phyloP scores from a whole-genome alignment of 768 basidiomycete species.

The Hericium alpestre region DNA sequence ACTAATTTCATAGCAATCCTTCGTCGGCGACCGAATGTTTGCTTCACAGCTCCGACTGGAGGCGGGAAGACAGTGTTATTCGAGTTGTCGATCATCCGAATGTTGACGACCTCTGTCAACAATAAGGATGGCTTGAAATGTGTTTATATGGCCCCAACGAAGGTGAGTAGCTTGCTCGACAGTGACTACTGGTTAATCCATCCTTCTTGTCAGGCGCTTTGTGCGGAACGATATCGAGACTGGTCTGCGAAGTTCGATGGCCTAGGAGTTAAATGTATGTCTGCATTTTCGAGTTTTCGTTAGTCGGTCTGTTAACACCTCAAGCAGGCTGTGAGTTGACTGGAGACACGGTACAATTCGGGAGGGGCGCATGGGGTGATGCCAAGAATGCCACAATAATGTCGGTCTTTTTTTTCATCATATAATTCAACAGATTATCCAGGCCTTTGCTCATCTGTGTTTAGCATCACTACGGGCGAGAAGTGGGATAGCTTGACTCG shows the following conservation, averaged over 20 bases:
- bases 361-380: conserved; percentile 59
- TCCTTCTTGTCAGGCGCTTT: conserved; percentile 54
- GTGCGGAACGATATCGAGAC: conserved; percentile 72
- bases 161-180: conserved; percentile 32
- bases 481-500: conserved; percentile 95
- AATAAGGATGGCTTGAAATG: conserved; percentile 41
- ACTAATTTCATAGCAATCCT: background rate
- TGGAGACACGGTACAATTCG: conserved; percentile 72
- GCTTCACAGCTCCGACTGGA: conserved; percentile 73
- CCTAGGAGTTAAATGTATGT: conserved; percentile 65
- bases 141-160: conserved; percentile 90
- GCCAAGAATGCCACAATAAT: conserved; percentile 72
- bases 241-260: conserved; percentile 76
- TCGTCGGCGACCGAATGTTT: background rate
- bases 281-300: background rate
- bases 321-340: conserved; percentile 76
- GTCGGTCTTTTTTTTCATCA: conserved; percentile 29
- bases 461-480: conserved; percentile 39
- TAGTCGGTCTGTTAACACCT: conserved; percentile 1
- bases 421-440: background rate
- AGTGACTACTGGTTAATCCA: background rate
- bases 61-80: conserved; percentile 95
- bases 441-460: no score
- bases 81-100: conserved; percentile 77
- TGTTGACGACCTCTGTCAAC: conserved; percentile 38